Percentiles rank a stretch among this genome's conserved stretches.
phyloP scores from a whole-genome alignment of 768 basidiomycete genomes.

The Boletus edulis region DNA sequence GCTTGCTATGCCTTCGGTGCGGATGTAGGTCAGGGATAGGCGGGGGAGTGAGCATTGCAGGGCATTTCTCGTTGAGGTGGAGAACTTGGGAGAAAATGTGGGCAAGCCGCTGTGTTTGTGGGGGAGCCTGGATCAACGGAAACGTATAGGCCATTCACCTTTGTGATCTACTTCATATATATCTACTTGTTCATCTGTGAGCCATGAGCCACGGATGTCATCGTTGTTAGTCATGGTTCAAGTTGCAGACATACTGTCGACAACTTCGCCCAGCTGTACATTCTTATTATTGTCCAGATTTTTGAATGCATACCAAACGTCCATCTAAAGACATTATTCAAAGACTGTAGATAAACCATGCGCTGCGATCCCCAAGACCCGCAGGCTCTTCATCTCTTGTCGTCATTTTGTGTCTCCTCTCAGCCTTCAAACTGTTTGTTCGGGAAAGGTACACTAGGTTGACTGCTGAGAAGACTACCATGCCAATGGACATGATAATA shows the following conservation, averaged over 20 bases:
- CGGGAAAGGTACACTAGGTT: slow-evolving; percentile 41
- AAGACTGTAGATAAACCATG: slow-evolving; percentile 50
- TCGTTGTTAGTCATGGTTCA: too few species aligned
- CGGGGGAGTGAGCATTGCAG: slow-evolving; percentile 27
- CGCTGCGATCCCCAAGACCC: slow-evolving; percentile 47
- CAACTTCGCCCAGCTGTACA: too few species aligned
- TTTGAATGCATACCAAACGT: background rate
- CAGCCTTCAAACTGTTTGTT: slow-evolving; percentile 47
- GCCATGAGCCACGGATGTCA: too few species aligned
- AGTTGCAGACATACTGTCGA: too few species aligned
- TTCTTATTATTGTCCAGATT: too few species aligned
- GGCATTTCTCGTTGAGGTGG: slow-evolving; percentile 47
- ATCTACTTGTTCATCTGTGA: too few species aligned
- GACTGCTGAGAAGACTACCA: slow-evolving; percentile 34
- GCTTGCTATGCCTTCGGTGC: slow-evolving; percentile 59
- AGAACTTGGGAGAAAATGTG: slow-evolving; percentile 64
- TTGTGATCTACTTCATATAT: background rate
- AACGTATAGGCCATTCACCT: slow-evolving; percentile 8
- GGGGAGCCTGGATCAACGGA: slow-evolving; percentile 54
- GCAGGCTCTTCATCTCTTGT: slow-evolving; percentile 38
- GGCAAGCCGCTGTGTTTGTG: slow-evolving; percentile 64
- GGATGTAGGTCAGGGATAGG: slow-evolving; percentile 53
- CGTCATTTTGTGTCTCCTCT: slow-evolving; percentile 29
- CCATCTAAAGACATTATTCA: slow-evolving; percentile 25
- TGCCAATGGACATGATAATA: slow-evolving; percentile 37